Base-by-base conservation (phyloP, 1,139 yeast species). In the Suhomyces guaymorum region DNA sequence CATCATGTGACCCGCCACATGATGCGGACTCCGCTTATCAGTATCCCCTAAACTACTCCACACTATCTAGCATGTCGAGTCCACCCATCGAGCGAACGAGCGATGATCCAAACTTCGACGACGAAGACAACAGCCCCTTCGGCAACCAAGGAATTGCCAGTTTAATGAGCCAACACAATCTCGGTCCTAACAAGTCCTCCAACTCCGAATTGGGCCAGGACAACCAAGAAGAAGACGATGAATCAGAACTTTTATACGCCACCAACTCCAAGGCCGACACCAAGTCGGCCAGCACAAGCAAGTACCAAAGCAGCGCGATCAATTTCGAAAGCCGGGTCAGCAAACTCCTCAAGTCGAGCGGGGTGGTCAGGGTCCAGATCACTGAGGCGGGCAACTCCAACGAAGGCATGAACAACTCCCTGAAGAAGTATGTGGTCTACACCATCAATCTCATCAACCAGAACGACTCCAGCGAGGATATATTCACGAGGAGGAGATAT, bases 301-400 rank as follows among this genome's bases (percentile, higher is more conserved):
- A 18, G 6, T 54, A 47, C 40, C 63, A 61, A 28, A 52, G 66
- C 1, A 57, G 65, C 9, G 63, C 56, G 28, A 63, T 66, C 40
- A 62, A 60, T 41, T 57, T 59, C 36, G 71, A 68, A 39, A 66
- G 65, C 34, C 47, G 75, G 34, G 70, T 69, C 4, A 55, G 66
- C 21, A 58, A 60, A 38, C 48, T 70, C 10, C 52, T 70, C 30
- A 52, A 52, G 28, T 64, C 68, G 1, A 47, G 48, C 10, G 52
- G 59, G 12, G 56, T 61, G 20, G 61, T 75, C 19, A 57, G 54
- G 19, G 68, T 83, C 10, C 70, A 72, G 35, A 88, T 89, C 37
- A 66, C 74, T 0, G 94, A 85, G 44, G 95, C 96, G 0, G 82
- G 82, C 17, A 87, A 84, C 55, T 75, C 87, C 24, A 81, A 77